Evolutionary conservation across 2,329 filamentous ascomycete species (phyloP).

Genomic region (Bisporella sp.): DNA sequence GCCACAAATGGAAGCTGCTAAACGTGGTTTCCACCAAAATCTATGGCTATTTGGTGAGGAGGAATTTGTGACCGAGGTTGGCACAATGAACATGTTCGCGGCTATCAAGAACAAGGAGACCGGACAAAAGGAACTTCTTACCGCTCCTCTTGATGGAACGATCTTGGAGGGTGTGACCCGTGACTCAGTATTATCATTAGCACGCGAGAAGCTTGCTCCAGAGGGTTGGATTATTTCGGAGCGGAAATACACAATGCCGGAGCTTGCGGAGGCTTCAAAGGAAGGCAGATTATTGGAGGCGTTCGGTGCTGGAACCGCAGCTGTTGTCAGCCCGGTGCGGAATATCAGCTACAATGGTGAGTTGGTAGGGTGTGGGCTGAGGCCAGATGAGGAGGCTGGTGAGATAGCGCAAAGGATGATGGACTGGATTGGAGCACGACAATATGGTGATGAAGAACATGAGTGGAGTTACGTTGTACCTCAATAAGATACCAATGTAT

Average conservation of each 20-base stretch:
- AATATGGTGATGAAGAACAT: constrained; percentile 91
- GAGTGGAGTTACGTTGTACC: constrained; percentile 67
- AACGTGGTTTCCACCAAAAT: constrained; percentile 94
- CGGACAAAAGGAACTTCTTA: constrained; percentile 85
- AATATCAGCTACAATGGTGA: constrained; percentile 84
- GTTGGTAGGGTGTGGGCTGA: constrained; percentile 75
- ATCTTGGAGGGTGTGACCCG: constrained; percentile 93
- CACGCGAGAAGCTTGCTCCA: constrained; percentile 72
- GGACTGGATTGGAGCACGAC: constrained; percentile 91
- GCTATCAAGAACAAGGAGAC: constrained; percentile 80
- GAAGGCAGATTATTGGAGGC: constrained; percentile 88
- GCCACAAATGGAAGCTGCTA: constrained; percentile 88
- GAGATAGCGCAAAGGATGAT: constrained; percentile 83
- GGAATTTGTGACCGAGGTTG: constrained; percentile 93
- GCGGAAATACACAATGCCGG: constrained; percentile 86
- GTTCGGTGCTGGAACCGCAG: constrained; percentile 89
- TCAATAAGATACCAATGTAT: constrained; percentile 4
- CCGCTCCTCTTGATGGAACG: constrained; percentile 92
- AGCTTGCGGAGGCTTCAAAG: constrained; percentile 71
- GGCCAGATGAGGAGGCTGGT: constrained; percentile 76
- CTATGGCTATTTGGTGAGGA: constrained; percentile 96
- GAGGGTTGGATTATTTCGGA: constrained; percentile 86
- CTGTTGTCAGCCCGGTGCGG: constrained; percentile 85
- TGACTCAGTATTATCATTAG: constrained; percentile 83
- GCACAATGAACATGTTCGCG: constrained; percentile 97